Evolutionary conservation across 139 green algal species (phyloP), one percentile per base, ranked within the genome.

Genomic region (Eudorina sp.): DNA sequence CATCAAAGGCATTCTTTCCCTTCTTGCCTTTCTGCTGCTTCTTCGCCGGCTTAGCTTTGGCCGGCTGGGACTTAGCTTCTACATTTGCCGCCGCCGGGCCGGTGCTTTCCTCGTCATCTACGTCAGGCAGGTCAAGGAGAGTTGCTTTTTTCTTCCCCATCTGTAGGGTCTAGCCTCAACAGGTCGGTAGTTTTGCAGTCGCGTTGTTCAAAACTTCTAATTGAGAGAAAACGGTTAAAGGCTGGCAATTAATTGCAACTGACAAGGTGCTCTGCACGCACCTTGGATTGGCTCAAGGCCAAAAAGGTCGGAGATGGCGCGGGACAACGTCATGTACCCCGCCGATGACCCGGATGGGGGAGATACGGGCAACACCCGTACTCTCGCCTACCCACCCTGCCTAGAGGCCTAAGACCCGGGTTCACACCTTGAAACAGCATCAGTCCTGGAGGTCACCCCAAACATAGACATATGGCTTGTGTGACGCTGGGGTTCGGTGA

Each of bases 1-100:
- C 94, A 23, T 66, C 84, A 21, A 62, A 81, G 1, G 77, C 77
- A 23, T 73, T 88, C 80, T 95, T 95, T 23, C 92, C 93, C 89
- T 95, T 95, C 73, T 96, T 96, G 53, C 87, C 92, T 76, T 96
- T 95, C 68, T 89, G 83, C 82, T 95, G 93, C 88, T 96, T 97
- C 81, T 94, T 93, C 18, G 84, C 64, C n/a, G n/a, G n/a, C 58
- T 85, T 68, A n/a, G 43, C 70, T 48, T 86, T 86, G 16, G 58
- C 58, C 5, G 53, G 43, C 66, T 90, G 75, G 76, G 86, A 23
- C 78, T 83, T 68, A 29, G 66, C 70, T 6, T 43, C 40, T 40
- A 46, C 77, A 72, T 31, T 74, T n/a, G 53, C 84, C 55, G 73
- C 48, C 31, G 41, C 40, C 31, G 77, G 64, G 48, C 76, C 27